phyloP scores from a whole-genome alignment of 2,329 filamentous ascomycete species.

The Periconia digitata region DNA sequence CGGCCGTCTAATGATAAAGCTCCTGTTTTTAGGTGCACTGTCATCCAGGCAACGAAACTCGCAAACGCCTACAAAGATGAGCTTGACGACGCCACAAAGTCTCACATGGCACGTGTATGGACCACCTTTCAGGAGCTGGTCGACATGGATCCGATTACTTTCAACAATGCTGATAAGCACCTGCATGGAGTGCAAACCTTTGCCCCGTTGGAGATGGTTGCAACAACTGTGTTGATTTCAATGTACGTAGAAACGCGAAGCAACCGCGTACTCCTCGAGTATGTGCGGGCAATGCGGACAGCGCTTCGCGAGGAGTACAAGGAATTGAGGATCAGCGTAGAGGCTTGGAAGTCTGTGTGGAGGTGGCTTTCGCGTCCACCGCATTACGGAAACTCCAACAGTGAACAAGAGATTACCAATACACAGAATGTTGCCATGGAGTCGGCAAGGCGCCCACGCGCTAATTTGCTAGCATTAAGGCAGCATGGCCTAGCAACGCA shows the following conservation, averaged over 20 bases:
- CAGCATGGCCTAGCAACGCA: too few relatives aligned
- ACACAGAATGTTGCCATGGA: constrained; percentile 20
- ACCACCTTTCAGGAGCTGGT: constrained; percentile 31
- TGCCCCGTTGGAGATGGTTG: constrained; percentile 41
- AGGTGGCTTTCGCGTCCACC: too few relatives aligned
- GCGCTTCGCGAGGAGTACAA: constrained; percentile 27
- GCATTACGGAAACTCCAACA: too few relatives aligned
- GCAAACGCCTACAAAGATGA: constrained; percentile 22
- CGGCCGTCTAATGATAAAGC: too few relatives aligned
- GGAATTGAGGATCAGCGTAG: constrained; percentile 30
- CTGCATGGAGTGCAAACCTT: constrained; percentile 26
- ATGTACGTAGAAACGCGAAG: constrained; percentile 30
- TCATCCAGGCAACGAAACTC: constrained; percentile 31
- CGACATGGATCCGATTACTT: constrained; percentile 25
- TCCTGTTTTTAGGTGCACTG: too few relatives aligned
- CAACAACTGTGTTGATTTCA: constrained; percentile 36
- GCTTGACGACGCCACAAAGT: constrained; percentile 31
- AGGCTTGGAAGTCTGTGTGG: constrained; percentile 36
- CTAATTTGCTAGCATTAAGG: too few relatives aligned
- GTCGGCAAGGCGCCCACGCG: too few relatives aligned
- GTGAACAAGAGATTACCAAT: too few relatives aligned
- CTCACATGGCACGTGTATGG: constrained; percentile 38
- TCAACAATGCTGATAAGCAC: constrained; percentile 30
- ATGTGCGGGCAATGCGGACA: constrained; percentile 30
- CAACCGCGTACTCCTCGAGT: constrained; percentile 29